Evolutionary conservation across 2,329 filamentous ascomycete species (phyloP).

Genomic region (Aspergillus jensenii): DNA sequence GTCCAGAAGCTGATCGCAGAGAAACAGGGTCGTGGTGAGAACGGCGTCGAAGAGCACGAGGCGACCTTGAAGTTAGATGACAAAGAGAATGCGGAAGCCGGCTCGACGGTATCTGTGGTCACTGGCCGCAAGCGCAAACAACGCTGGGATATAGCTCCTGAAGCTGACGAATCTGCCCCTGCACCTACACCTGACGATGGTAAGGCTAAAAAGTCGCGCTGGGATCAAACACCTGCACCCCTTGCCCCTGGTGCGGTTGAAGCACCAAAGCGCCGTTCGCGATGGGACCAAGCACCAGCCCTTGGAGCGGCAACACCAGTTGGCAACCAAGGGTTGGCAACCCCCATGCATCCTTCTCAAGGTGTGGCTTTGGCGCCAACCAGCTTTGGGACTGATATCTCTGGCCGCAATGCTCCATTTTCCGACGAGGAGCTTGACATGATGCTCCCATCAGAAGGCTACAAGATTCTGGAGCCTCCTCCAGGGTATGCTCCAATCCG

Average conservation of each 20-base stretch:
- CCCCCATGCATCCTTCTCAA: constrained; percentile 73
- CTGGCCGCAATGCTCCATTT: constrained; percentile 73
- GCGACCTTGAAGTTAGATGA: constrained; percentile 71
- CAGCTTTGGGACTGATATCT: constrained; percentile 80
- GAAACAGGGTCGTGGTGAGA: constrained; percentile 62
- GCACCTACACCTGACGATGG: constrained; percentile 54
- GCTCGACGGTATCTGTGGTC: constrained; percentile 63
- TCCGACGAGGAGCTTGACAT: constrained; percentile 93
- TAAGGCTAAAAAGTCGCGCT: constrained; percentile 76
- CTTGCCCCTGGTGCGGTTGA: constrained; percentile 43
- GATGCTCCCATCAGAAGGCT: constrained; percentile 88
- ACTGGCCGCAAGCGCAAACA: constrained; percentile 82
- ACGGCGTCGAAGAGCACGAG: constrained; percentile 64
- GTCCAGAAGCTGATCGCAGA: constrained; percentile 78
- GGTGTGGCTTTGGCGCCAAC: constrained; percentile 52
- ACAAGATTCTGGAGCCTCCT: constrained; percentile 86
- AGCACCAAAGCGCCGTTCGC: constrained; percentile 70
- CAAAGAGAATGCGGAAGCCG: constrained; percentile 72
- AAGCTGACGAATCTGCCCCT: constrained; percentile 51
- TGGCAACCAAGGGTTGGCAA: constrained; percentile 71
- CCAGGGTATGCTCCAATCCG: constrained; percentile 86
- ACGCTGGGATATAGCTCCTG: constrained; percentile 83
- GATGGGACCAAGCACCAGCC: constrained; percentile 87
- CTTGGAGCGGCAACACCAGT: constrained; percentile 67
- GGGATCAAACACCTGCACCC: constrained; percentile 77